A percentile compares a stretch with the other conserved stretches of the same genome.
Evolutionary conservation across 768 basidiomycete species (phyloP).

Genomic region (Hypholoma sublateritium): DNA sequence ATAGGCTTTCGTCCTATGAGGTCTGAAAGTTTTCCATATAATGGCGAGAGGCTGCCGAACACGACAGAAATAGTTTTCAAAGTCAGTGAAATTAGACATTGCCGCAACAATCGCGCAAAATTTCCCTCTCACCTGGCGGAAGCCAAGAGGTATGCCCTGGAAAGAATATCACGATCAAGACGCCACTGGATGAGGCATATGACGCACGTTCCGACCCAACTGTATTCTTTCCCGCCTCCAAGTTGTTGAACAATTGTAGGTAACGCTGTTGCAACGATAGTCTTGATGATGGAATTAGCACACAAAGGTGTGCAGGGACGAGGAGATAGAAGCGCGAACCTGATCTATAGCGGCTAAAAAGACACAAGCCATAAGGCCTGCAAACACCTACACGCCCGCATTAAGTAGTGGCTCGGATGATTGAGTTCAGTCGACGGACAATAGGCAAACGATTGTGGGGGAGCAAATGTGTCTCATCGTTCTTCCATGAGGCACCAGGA

Average conservation of each 20-base stretch:
- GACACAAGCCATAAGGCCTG: constrained; percentile 42
- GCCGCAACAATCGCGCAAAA: background rate
- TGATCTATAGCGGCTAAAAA: constrained; percentile 63
- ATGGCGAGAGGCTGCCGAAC: constrained; percentile 50
- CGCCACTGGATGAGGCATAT: background rate
- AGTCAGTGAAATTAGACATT: background rate
- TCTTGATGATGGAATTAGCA: constrained; percentile 31
- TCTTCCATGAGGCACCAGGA: constrained; percentile 54
- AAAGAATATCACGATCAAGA: constrained; percentile 6
- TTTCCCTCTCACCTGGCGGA: constrained; percentile 42
- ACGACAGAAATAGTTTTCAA: background rate
- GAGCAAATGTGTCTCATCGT: constrained; percentile 52
- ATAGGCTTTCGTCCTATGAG: constrained; percentile 61
- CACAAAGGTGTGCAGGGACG: background rate
- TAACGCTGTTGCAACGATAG: constrained; percentile 73
- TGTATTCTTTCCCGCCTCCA: constrained; percentile 61
- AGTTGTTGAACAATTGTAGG: constrained; percentile 71
- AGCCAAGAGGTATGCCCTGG: constrained; percentile 73
- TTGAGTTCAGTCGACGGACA: constrained; percentile 27
- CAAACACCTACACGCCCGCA: constrained; percentile 37
- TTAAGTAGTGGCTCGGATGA: background rate
- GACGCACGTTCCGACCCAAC: constrained; percentile 71
- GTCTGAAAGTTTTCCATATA: constrained; percentile 81
- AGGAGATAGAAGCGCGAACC: constrained; percentile 29
- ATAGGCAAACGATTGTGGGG: constrained; percentile 51